Evolutionary conservation across 2,329 filamentous ascomycete genomes (phyloP).

Genomic region (Trichophyton rubrum): DNA sequence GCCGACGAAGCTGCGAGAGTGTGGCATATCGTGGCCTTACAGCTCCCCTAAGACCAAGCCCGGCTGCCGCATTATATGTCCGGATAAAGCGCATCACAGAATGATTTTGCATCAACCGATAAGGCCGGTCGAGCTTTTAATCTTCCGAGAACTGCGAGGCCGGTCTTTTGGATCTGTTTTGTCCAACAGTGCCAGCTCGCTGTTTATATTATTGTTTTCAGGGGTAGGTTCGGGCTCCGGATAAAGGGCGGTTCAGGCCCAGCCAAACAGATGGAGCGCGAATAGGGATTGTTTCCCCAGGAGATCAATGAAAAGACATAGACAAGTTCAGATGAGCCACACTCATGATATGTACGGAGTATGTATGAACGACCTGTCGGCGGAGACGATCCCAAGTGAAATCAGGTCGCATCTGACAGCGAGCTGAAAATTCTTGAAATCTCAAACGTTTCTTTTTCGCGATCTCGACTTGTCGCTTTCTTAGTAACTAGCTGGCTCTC

Average conservation of each 20-base stretch:
- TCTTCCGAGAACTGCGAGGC: background rate
- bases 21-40: conserved; percentile 6
- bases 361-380: background rate
- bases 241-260: background rate
- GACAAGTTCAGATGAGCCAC: background rate
- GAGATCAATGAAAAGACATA: background rate
- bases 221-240: background rate
- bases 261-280: background rate
- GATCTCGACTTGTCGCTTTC: background rate
- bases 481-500: background rate
- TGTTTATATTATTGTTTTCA: background rate
- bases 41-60: conserved; percentile 5
- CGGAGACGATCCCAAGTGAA: background rate
- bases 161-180: background rate
- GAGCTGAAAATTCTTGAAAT: background rate
- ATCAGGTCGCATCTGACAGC: background rate
- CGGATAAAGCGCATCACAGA: conserved; percentile 8
- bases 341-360: background rate
- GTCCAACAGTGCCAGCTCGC: background rate
- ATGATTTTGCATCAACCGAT: background rate
- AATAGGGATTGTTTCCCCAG: background rate
- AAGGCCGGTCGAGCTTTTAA: background rate
- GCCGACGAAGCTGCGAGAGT: conserved; percentile 5
- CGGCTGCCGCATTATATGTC: conserved; percentile 3
- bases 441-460: background rate